Base-by-base conservation (phyloP, 768 basidiomycete species). In the Gloeopeniophorella convolvens region DNA sequence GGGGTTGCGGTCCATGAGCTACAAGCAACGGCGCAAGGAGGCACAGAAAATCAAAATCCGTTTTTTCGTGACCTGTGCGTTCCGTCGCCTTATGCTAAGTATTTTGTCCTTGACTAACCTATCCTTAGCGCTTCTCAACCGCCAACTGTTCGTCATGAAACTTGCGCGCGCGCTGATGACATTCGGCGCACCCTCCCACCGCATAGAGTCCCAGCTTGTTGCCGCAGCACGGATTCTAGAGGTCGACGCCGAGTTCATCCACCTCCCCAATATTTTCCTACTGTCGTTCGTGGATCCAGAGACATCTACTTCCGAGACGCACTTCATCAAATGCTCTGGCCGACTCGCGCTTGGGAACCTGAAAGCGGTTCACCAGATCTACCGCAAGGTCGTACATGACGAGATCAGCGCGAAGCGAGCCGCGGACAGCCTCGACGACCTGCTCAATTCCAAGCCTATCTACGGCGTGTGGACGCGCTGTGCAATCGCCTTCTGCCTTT, bases 181-280 rank as follows among this genome's bases (percentile, higher is more conserved):
- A 15, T 92, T 87, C 62, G 89, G 90, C 11, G 89, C 91, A 15
- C 90, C 90, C 0, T 90, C 89, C 21, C 92, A 96, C 68, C 81
- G 93, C 30, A 86, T 96, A 49, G 91, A 94, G 67, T 83, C 89
- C 1, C 92, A 94, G 63, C 80, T 96, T 41, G 74, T 85, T 33
- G 86, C 91, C 9, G 88, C 89, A 4, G 89, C 91, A 0, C 79
- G 82, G 7, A 89, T 93, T 44, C 79, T 96, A n/a, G 89, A 93
- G 59, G 79, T 95, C 48, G 81, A 89, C 62, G 88, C 87, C 40
- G 88, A 92, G 63, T 91, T 92, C 63, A 84, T 94, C 27, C 86
- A 91, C 65, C 68, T 89, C 13, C 86, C 85, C 18, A 77, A 74
- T 18, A 78, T 85, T 53, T 82, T 89, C 55, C 85, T 94, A 50